These are phyloP conservation scores for Kwoniella sp. DNA, from an alignment of 768 basidiomycete genomes.

Conservation along the genomic window DNA sequence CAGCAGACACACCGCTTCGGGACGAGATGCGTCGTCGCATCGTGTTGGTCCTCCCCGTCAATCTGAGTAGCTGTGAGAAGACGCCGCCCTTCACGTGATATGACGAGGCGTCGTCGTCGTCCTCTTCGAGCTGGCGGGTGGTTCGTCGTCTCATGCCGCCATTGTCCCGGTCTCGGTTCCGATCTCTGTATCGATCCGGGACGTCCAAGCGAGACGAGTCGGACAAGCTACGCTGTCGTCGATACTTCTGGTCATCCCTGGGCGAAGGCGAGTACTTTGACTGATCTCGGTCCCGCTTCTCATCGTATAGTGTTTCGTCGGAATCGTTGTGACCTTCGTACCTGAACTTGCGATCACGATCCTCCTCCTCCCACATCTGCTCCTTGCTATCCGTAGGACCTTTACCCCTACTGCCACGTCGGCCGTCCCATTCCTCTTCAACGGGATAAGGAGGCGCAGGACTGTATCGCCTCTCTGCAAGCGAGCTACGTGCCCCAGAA, in stretches of 20 bases:
- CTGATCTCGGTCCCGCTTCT: constrained; percentile 2
- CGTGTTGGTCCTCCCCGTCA: constrained; percentile 26
- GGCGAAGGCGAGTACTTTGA: constrained; percentile 2
- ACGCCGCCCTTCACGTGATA: constrained; percentile 36
- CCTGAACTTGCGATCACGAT: background rate
- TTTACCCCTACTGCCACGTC: background rate
- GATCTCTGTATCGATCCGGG: background rate
- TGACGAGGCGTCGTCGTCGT: constrained; percentile 13
- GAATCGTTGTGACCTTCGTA: constrained; percentile 8
- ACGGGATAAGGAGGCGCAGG: constrained; percentile 23
- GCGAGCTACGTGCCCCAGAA: constrained; percentile 6
- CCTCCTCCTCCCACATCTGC: constrained; percentile 2
- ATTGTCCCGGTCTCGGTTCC: background rate
- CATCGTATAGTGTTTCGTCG: constrained; percentile 14
- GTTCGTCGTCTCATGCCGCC: constrained; percentile 27
- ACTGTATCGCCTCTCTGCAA: constrained; percentile 7
- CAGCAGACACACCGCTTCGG: background rate
- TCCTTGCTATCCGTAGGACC: constrained; percentile 1
- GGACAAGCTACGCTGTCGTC: constrained; percentile 10
- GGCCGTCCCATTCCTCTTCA: constrained; percentile 5
- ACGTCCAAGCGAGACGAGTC: constrained; percentile 11
- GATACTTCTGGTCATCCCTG: background rate
- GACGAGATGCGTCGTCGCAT: constrained; percentile 22
- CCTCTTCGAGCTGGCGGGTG: constrained; percentile 32
- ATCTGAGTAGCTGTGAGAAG: constrained; percentile 32